These are phyloP conservation scores for Polychaeton citri DNA, from an alignment of 2,329 filamentous ascomycete genomes.

Conservation along the genomic window DNA sequence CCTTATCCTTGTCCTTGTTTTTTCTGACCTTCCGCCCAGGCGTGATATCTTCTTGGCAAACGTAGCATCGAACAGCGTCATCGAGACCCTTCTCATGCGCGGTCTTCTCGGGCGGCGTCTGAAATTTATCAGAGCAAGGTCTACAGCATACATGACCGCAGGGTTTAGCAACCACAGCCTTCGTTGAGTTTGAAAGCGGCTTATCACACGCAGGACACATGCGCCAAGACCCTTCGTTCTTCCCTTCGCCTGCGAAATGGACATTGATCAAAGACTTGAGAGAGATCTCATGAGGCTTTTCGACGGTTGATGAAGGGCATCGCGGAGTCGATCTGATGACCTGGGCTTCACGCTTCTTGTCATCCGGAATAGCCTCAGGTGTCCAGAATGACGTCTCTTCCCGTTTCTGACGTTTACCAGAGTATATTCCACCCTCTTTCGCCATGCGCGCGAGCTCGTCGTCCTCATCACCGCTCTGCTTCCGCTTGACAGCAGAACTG, in stretches of 20 bases:
- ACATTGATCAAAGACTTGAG: conserved; percentile 66
- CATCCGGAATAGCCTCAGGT: conserved; percentile 62
- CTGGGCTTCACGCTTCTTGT: conserved; percentile 30
- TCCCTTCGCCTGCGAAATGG: conserved; percentile 55
- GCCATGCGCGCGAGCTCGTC: conserved; percentile 61
- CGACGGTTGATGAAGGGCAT: conserved; percentile 60
- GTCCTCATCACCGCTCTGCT: conserved; percentile 13
- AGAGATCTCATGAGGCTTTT: conserved; percentile 58
- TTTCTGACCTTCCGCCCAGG: conserved; percentile 14
- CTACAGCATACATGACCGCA: conserved; percentile 89
- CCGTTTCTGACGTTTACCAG: conserved; percentile 52
- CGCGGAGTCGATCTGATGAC: conserved; percentile 49
- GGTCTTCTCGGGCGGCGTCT: conserved; percentile 44
- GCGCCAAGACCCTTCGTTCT: conserved; percentile 28
- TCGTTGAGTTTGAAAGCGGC: conserved; percentile 64
- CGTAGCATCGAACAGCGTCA: conserved; percentile 55
- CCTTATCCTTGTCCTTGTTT: conserved; percentile 12
- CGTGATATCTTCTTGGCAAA: conserved; percentile 71
- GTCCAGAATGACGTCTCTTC: conserved; percentile 87
- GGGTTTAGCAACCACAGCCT: conserved; percentile 68
- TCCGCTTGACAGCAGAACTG: conserved; percentile 21
- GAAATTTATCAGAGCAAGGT: conserved; percentile 71
- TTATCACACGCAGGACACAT: conserved; percentile 82
- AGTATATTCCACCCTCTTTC: conserved; percentile 50
- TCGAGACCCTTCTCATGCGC: conserved; percentile 46